Evolutionary conservation across 108 stramenopile genomes (phyloP), one percentile per base, ranked within the genome.

Genomic region (Conticribra guillardii): DNA sequence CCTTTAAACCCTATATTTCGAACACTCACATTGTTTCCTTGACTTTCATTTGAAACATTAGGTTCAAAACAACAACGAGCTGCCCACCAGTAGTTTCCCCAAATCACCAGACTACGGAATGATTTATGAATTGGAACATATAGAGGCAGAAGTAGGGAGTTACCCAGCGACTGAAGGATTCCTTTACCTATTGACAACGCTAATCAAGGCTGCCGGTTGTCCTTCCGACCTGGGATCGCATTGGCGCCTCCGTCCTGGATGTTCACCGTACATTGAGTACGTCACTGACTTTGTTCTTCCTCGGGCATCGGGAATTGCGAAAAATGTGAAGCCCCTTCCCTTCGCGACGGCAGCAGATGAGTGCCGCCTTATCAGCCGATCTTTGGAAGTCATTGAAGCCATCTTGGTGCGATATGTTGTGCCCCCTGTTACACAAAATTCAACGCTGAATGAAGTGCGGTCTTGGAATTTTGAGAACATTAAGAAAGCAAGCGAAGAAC

Each of bases 161-260:
- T 95, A 92, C 58, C 84, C 84, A 17, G 83, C 91, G 28, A 92
- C 94, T 1, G 88, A 89, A 50, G 94, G 94, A 26, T 86, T 92
- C 71, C 67, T 95, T 47, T 74, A 81, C 57, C 60, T 95, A 22
- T 49, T 95, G 51, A 67, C 82, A 14, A 74, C 89, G 19, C 82
- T 95, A n/a, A 54, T 95, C 19, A 68, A 65, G 59, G 47, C 62
- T 18, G 88, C 58, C 5, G 88, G 85, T 9, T 92, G 87, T 46
- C 91, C 94, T 33, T 67, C 81, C 4, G 63, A 81, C 30, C 70
- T 95, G 52, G 94, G 94, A 14, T 64, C 74, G 9, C 68, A 75
- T 18, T 87, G 82, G 84, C 82, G 94, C n/a, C 60, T 75, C 17
- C 88, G 89, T 17, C 65, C 88, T 21, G 94, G 94, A 16, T 86